These are phyloP conservation scores for Cladosporium austrohemisphaericum DNA, from an alignment of 2,329 filamentous ascomycete species.

Conservation along the genomic window DNA sequence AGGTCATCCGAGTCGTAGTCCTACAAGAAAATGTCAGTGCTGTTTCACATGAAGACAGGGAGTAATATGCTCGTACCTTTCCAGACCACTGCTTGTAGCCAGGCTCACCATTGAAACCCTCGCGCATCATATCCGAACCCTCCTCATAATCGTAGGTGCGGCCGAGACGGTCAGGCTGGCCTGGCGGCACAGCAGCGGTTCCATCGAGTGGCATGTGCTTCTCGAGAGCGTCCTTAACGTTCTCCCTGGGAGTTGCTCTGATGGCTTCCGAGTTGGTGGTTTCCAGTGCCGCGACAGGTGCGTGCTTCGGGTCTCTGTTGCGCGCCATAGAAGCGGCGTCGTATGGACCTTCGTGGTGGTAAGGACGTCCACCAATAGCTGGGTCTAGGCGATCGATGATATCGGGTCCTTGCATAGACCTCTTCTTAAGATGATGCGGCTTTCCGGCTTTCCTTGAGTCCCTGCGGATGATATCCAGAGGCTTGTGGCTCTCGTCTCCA, in stretches of 20 bases:
- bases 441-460: slow-evolving; percentile 65
- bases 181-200: slow-evolving; percentile 71
- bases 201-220: slow-evolving; percentile 78
- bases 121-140: slow-evolving; percentile 80
- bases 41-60: slow-evolving; percentile 19
- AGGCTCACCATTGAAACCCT: slow-evolving; percentile 63
- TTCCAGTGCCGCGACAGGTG: slow-evolving; percentile 73
- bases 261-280: slow-evolving; percentile 72
- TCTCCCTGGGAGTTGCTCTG: slow-evolving; percentile 74
- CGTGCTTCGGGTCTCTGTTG: slow-evolving; percentile 59
- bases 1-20: slow-evolving; percentile 71
- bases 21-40: slow-evolving; percentile 22
- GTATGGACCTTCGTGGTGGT: slow-evolving; percentile 89
- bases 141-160: slow-evolving; percentile 74
- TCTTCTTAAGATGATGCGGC: slow-evolving; percentile 62
- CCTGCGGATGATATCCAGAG: slow-evolving; percentile 62
- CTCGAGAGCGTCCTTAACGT: slow-evolving; percentile 67
- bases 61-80: slow-evolving; percentile 52
- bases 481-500: slow-evolving; percentile 62
- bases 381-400: slow-evolving; percentile 76
- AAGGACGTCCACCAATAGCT: slow-evolving; percentile 58
- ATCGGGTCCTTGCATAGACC: slow-evolving; percentile 66
- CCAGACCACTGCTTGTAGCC: slow-evolving; percentile 73
- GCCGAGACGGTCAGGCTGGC: slow-evolving; percentile 64
- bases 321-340: slow-evolving; percentile 74